Evolutionary conservation across 306 rosid genomes (phyloP).

Genomic region (Prunus padus): DNA sequence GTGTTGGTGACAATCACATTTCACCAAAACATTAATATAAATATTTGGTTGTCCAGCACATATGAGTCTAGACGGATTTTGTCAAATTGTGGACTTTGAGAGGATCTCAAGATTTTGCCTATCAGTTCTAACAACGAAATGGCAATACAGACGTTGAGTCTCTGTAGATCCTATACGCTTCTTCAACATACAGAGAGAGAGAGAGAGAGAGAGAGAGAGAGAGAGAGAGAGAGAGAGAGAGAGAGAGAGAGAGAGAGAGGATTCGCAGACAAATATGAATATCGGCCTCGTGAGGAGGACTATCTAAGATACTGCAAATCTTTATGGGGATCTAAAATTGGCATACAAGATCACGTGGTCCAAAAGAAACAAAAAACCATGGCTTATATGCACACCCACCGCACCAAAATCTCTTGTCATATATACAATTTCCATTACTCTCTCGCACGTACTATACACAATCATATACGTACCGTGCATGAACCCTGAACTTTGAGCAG

Average conservation of each 20-base stretch:
- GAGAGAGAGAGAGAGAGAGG: neutral
- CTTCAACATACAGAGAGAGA: neutral
- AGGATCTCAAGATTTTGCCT: neutral
- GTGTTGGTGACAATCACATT: neutral
- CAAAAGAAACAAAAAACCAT: constrained; percentile 11
- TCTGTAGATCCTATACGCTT: constrained; percentile 1
- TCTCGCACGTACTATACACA: neutral
- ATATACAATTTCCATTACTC: neutral
- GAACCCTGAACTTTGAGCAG: constrained; percentile 1
- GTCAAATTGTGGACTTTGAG: constrained; percentile 17
- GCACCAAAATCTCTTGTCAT: constrained; percentile 13
- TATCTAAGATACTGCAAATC: constrained; percentile 62
- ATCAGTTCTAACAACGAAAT: constrained; percentile 12
- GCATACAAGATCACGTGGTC: constrained; percentile 50
- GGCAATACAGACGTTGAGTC: neutral
- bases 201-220: neutral
- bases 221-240: neutral
- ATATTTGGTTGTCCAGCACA: neutral
- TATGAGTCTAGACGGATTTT: constrained; percentile 1
- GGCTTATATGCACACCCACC: constrained; percentile 11
- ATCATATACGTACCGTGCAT: constrained; percentile 20
- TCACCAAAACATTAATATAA: neutral
- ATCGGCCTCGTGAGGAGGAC: constrained; percentile 35
- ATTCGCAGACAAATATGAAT: neutral
- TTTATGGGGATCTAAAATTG: constrained; percentile 56